Evolutionary conservation across 768 basidiomycete species (phyloP).

Genomic region (Lenzites betulinus): DNA sequence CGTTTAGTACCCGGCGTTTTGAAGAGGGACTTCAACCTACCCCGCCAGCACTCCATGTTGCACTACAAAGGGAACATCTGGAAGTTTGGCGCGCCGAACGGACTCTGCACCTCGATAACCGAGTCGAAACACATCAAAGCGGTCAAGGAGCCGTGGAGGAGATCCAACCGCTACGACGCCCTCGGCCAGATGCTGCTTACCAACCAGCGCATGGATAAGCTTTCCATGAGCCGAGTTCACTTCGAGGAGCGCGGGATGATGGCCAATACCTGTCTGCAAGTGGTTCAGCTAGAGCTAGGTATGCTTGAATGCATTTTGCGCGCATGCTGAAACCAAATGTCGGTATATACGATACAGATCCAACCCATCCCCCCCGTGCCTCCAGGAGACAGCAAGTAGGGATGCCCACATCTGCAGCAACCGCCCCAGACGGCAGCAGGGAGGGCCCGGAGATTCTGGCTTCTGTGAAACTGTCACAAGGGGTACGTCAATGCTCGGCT

Average conservation of each 20-base stretch:
- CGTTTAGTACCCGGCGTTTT: neutral
- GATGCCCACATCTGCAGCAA: too few relatives aligned
- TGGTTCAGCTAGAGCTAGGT: too few relatives aligned
- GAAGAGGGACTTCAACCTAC: neutral
- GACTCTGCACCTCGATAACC: conserved; percentile 30
- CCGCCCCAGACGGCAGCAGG: too few relatives aligned
- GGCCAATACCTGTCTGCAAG: neutral
- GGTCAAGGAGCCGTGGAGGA: conserved; percentile 26
- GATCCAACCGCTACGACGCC: conserved; percentile 14
- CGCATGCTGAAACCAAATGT: neutral
- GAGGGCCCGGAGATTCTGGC: too few relatives aligned
- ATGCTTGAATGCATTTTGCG: too few relatives aligned
- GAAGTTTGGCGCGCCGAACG: conserved; percentile 27
- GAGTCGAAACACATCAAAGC: conserved; percentile 29
- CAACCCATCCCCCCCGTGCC: too few relatives aligned
- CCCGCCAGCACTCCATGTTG: neutral
- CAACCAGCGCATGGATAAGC: conserved; percentile 7
- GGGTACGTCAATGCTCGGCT: too few relatives aligned
- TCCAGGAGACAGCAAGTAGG: too few relatives aligned
- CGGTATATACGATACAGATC: too few relatives aligned
- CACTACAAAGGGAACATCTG: conserved; percentile 15
- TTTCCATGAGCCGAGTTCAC: neutral
- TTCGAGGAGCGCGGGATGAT: neutral
- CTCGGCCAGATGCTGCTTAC: conserved; percentile 25
- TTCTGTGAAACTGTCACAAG: too few relatives aligned